A percentile compares a stretch with the other conserved stretches of the same genome.
These are phyloP conservation scores for Acaromyces ingoldii DNA, from an alignment of 1,284 basidiomycete genomes.

Conservation along the genomic window DNA sequence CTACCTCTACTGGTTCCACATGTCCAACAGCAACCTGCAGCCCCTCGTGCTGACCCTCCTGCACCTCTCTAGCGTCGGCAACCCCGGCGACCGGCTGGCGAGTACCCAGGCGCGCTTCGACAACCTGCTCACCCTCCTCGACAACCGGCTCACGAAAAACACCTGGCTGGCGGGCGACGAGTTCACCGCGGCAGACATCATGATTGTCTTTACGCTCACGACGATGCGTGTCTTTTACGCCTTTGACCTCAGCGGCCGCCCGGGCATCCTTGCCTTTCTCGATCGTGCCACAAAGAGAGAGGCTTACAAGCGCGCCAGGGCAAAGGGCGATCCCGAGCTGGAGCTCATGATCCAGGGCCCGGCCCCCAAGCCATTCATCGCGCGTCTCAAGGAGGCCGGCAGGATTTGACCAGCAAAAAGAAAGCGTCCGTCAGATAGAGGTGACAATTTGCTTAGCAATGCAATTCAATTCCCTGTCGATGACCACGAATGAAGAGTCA, in stretches of 20 bases:
- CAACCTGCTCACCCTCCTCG: neutral
- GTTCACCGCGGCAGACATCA: conserved; percentile 5
- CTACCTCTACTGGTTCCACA: conserved; percentile 1
- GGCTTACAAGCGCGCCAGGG: neutral
- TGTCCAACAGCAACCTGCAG: neutral
- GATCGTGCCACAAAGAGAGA: neutral
- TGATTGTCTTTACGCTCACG: neutral
- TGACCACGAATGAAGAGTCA: too few species aligned
- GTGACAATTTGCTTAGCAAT: too few species aligned
- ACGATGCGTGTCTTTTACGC: neutral
- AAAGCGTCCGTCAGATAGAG: too few species aligned
- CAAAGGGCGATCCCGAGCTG: neutral
- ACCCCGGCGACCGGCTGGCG: neutral
- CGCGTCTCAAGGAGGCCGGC: too few species aligned
- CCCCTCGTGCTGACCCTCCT: neutral
- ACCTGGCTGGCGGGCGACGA: conserved; percentile 2
- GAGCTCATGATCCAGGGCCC: neutral
- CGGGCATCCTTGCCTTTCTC: neutral
- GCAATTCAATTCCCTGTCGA: too few species aligned
- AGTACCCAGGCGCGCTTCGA: neutral
- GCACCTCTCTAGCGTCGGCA: neutral
- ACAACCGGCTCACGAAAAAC: neutral
- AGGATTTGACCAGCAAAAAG: too few species aligned
- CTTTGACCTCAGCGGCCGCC: neutral
- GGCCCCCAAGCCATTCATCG: neutral